Conservation (phyloP, 305 asterid genomes). For the Rubia peregrina region DNA sequence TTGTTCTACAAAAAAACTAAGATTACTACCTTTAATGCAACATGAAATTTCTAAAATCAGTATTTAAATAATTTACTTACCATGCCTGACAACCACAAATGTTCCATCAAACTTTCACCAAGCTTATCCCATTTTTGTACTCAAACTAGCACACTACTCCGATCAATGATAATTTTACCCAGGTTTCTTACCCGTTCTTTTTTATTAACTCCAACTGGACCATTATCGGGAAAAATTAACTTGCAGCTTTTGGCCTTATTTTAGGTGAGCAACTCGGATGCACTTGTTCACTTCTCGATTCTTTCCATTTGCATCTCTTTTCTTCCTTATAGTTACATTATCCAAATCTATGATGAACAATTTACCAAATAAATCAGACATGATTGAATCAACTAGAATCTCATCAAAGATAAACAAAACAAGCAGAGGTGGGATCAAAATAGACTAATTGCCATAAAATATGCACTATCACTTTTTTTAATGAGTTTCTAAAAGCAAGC, state of each 20-base stretch:
- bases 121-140: neutral
- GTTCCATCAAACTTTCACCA: neutral
- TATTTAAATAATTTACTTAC: neutral
- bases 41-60: too few relatives aligned
- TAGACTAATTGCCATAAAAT: too few relatives aligned
- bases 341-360: too few relatives aligned
- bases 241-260: neutral
- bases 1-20: too few relatives aligned
- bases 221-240: neutral
- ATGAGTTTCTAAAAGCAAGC: too few relatives aligned
- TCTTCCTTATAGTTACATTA: neutral
- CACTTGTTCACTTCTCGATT: neutral
- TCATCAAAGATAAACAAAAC: too few relatives aligned
- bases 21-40: too few relatives aligned
- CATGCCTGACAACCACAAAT: neutral
- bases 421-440: too few relatives aligned
- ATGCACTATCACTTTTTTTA: too few relatives aligned
- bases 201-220: neutral
- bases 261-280: neutral
- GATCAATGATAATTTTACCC: neutral
- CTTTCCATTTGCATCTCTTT: neutral
- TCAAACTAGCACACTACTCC: neutral
- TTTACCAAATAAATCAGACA: too few relatives aligned
- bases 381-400: too few relatives aligned
- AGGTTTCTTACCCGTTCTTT: neutral